These are phyloP conservation scores for Cercophora samala DNA, from an alignment of 495 filamentous ascomycete genomes.

Conservation along the genomic window DNA sequence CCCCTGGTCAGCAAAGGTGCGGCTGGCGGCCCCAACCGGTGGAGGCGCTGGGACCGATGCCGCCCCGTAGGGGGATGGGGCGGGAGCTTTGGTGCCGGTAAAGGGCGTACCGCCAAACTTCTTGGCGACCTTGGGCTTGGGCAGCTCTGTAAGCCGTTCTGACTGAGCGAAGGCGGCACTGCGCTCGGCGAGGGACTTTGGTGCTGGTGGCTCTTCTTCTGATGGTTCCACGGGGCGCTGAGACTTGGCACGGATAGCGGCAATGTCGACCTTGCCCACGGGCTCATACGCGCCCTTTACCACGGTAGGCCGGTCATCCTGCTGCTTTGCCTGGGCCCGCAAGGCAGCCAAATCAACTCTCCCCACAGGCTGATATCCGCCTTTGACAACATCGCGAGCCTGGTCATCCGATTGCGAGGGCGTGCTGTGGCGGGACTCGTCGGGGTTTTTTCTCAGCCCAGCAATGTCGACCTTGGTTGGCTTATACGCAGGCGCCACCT, in stretches of 20 bases:
- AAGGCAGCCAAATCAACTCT: slow-evolving; percentile 93
- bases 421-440: slow-evolving; percentile 54
- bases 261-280: slow-evolving; percentile 94
- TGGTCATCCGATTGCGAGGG: slow-evolving; percentile 36
- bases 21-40: slow-evolving; percentile 74
- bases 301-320: slow-evolving; percentile 72
- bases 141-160: slow-evolving; percentile 79
- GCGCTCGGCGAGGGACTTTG: slow-evolving; percentile 62
- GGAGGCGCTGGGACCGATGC: slow-evolving; percentile 47
- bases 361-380: slow-evolving; percentile 91
- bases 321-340: slow-evolving; percentile 68
- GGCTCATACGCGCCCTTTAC: slow-evolving; percentile 94
- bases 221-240: slow-evolving; percentile 57
- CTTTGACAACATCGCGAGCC: slow-evolving; percentile 68
- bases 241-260: slow-evolving; percentile 78
- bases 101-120: slow-evolving; percentile 73
- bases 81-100: slow-evolving; percentile 82
- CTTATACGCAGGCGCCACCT: slow-evolving; percentile 86
- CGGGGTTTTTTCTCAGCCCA: slow-evolving; percentile 65
- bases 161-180: slow-evolving; percentile 63
- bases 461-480: slow-evolving; percentile 91
- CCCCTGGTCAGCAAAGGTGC: slow-evolving; percentile 89
- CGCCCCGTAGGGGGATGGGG: slow-evolving; percentile 55
- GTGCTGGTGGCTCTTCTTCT: slow-evolving; percentile 45
- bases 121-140: slow-evolving; percentile 91